Percentiles rank a stretch among this genome's conserved stretches.
These are phyloP conservation scores for Aspergillus campestris DNA, from an alignment of 495 filamentous ascomycete genomes.

Conservation along the genomic window DNA sequence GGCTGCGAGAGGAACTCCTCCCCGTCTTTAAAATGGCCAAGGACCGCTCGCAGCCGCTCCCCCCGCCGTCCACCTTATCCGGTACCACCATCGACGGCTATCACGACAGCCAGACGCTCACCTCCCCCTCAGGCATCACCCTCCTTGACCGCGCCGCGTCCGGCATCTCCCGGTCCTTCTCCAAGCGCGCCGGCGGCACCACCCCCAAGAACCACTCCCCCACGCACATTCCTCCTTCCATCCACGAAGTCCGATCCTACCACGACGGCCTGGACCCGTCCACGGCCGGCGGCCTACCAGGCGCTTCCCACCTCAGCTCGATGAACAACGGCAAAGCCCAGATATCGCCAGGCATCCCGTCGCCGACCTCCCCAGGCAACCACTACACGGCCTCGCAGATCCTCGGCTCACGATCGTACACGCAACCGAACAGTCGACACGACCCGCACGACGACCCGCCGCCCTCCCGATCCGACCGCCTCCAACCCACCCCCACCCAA, in stretches of 20 bases:
- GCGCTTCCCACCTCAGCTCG: constrained; percentile 62
- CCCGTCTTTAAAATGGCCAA: constrained; percentile 85
- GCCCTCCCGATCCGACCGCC: constrained; percentile 25
- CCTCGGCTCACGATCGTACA: constrained; percentile 41
- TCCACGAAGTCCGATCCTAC: constrained; percentile 46
- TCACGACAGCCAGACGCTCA: constrained; percentile 32
- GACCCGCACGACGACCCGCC: constrained; percentile 37
- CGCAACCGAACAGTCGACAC: constrained; percentile 28
- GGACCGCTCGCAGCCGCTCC: constrained; percentile 81
- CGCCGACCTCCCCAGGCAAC: constrained; percentile 67
- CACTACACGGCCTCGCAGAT: constrained; percentile 42
- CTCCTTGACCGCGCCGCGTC: constrained; percentile 21
- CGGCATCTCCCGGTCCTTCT: constrained; percentile 58
- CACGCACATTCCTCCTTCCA: constrained; percentile 58
- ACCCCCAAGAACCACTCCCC: constrained; percentile 76
- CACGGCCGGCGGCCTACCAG: constrained; percentile 50
- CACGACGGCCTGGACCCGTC: constrained; percentile 54
- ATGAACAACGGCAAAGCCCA: constrained; percentile 60
- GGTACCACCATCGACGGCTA: constrained; percentile 12
- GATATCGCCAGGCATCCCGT: constrained; percentile 63
- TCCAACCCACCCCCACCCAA: constrained; percentile 33
- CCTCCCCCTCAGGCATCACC: constrained; percentile 34
- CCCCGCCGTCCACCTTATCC: constrained; percentile 39
- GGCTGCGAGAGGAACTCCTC: constrained; percentile 80
- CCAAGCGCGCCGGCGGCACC: constrained; percentile 70